Base-by-base conservation (phyloP, 768 basidiomycete genomes). In the Boletus subcaerulescens region DNA sequence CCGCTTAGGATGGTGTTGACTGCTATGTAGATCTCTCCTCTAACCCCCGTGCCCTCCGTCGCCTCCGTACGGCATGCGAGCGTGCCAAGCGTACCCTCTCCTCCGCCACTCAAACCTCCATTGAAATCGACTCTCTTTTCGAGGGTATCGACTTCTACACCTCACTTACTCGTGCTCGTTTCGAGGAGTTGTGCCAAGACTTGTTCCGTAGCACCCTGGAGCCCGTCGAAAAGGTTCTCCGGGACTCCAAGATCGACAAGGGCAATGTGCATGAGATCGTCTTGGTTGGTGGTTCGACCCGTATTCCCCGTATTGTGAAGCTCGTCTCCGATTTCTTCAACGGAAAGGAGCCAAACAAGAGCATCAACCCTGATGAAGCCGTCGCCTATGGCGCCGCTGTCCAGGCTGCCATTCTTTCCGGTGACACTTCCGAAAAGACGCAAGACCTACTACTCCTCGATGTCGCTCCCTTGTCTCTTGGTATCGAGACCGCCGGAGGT, bases 111-210 rank as follows among this genome's bases (percentile, higher is more conserved):
- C 93, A 96, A 72, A 95, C 96, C 45, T 90, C 93, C 65, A 93
- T 98, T 63, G 96, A 98, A 75, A 97, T 98, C 69, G 96, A 98
- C 79, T 97, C 95, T 45, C 87, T 98, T 59, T 97, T 82, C 71
- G 93, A 97, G 82, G 95, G 95, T 69, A 88, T 96, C 71, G 96
- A 98, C 76, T 98, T 98, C 80, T 97, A 95, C 81, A 96, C 94
- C 18, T 93, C 93, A 52, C 84, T 98, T 69, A 98, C 96, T 66
- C 94, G 96, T 80, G 95, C 94, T 48, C 91, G 95, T 66, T 98
- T 97, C 76, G 95, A 97, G 75, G 91, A 95, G 70, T 79, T 98
- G 52, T 95, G 93, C 80, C 86, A 91, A 68, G 92, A 95, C 65
- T 83, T 98, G 63, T 98, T 98, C 89, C 87, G 91, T 50, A 84